These are phyloP conservation scores for Domatiomyces catenatus DNA, from an alignment of 2,329 filamentous ascomycete genomes.

Conservation along the genomic window DNA sequence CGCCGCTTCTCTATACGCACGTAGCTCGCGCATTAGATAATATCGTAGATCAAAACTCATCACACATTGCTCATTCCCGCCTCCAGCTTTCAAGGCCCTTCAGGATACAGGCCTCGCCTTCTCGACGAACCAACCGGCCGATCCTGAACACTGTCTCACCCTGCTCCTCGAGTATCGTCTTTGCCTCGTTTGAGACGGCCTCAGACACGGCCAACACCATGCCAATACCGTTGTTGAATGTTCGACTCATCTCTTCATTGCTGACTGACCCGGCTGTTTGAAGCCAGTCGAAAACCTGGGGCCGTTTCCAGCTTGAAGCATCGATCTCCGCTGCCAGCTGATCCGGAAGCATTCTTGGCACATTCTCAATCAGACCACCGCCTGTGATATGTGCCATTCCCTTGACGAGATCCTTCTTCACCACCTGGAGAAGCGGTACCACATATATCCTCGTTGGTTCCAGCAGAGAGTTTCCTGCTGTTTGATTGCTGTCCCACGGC, in stretches of 20 bases:
- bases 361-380: constrained; percentile 81
- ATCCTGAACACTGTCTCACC: constrained; percentile 68
- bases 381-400: constrained; percentile 96
- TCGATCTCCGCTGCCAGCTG: constrained; percentile 69
- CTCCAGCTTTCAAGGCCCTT: constrained; percentile 40
- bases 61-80: neutral
- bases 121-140: constrained; percentile 51
- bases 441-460: constrained; percentile 93
- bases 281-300: constrained; percentile 74
- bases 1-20: no score
- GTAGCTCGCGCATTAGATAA: neutral
- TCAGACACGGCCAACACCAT: constrained; percentile 76
- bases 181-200: constrained; percentile 46
- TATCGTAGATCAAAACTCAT: neutral
- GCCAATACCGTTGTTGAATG: constrained; percentile 88
- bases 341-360: constrained; percentile 78
- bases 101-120: constrained; percentile 44
- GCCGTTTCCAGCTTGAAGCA: constrained; percentile 57
- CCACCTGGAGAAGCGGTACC: constrained; percentile 55
- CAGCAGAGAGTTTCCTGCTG: constrained; percentile 60
- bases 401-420: constrained; percentile 53
- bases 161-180: constrained; percentile 43
- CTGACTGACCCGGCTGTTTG: constrained; percentile 50
- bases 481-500: constrained; percentile 51
- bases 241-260: constrained; percentile 67